Conservation (phyloP, 2,329 filamentous ascomycete genomes). For the Iodosphaeria phyllophila region DNA sequence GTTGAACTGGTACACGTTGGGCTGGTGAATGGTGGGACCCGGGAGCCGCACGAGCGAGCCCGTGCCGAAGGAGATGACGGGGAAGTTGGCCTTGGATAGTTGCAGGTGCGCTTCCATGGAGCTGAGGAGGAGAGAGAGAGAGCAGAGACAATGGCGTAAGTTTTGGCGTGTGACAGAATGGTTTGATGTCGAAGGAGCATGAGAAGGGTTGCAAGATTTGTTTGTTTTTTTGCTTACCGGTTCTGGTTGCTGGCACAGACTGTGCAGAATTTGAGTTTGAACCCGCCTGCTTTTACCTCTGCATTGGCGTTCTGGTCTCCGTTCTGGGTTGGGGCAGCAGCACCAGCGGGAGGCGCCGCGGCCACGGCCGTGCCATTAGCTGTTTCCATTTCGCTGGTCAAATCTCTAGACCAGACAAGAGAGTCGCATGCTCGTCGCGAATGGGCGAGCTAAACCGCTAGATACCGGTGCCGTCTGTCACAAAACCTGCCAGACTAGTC, state of each 20-base stretch:
- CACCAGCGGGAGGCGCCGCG: slow-evolving; percentile 8
- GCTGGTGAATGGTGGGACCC: slow-evolving; percentile 76
- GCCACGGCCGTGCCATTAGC: slow-evolving; percentile 18
- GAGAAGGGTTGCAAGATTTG: slow-evolving; percentile 2
- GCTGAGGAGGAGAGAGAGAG: slow-evolving; percentile 25
- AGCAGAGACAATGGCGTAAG: too few species aligned
- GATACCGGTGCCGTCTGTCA: slow-evolving; percentile 1
- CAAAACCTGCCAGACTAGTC: background rate
- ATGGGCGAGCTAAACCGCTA: background rate
- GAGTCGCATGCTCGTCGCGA: slow-evolving; percentile 3
- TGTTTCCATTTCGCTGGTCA: slow-evolving; percentile 15
- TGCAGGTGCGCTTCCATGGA: slow-evolving; percentile 99
- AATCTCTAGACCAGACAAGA: background rate
- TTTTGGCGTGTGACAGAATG: background rate
- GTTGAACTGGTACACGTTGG: slow-evolving; percentile 97
- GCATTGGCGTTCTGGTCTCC: too few species aligned
- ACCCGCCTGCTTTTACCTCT: slow-evolving; percentile 36
- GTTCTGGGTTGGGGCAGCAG: slow-evolving; percentile 17
- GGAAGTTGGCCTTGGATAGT: slow-evolving; percentile 69
- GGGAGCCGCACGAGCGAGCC: slow-evolving; percentile 87
- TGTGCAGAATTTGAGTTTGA: slow-evolving; percentile 90
- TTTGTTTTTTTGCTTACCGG: too few species aligned
- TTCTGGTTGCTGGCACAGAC: slow-evolving; percentile 99
- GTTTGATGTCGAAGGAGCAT: background rate
- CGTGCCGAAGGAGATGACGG: slow-evolving; percentile 96